Base-by-base conservation (phyloP, 2,329 filamentous ascomycete species). In the Fusarium phyllophilum region DNA sequence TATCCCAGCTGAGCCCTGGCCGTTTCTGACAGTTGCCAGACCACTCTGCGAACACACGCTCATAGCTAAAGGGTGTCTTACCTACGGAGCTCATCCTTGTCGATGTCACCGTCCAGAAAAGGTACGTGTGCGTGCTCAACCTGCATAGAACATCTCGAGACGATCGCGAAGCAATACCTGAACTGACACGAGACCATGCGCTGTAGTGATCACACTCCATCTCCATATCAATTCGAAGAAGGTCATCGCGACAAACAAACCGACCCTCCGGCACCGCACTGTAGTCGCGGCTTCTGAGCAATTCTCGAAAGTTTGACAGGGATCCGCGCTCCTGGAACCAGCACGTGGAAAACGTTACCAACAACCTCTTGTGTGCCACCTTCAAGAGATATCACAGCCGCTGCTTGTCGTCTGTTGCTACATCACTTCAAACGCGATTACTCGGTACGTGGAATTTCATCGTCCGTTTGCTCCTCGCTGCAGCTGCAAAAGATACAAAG, bases 1-100 rank as follows among this genome's bases (percentile, higher is more conserved):
- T 75, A 72, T 75, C 75, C 74, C 59, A 76, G 73, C 71, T 72
- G 70, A 75, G 71, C 75, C 65, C 75, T 76, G 75, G 66, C 75
- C 75, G 46, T 69, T 62, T 66, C 64, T 68, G 68, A 74, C 74
- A 74, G 59, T 72, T 73, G 68, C 63, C 67, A 61, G 57, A 67
- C 63, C 73, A 70, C 63, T 65, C 62, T 42, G 54, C 49, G 63
- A 64, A 66, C 68, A 62, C 72, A 65, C 67, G 60, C 59, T 67
- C 66, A 68, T 62, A 46, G 46, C 55, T 68, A 56, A 58, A 71
- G 60, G 56, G 74, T 72, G 49, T 54, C 70, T 75, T 70, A 65
- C 66, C 38, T 72, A 62, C 62, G 68, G 58, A 73, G 33, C 56
- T 51, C 58, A 75, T 75, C 72, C 69, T 66, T 76, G 72, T 60